A percentile compares a stretch with the other conserved stretches of the same genome.
phyloP scores from a whole-genome alignment of 2,329 filamentous ascomycete genomes.

The Phialophora tarda region DNA sequence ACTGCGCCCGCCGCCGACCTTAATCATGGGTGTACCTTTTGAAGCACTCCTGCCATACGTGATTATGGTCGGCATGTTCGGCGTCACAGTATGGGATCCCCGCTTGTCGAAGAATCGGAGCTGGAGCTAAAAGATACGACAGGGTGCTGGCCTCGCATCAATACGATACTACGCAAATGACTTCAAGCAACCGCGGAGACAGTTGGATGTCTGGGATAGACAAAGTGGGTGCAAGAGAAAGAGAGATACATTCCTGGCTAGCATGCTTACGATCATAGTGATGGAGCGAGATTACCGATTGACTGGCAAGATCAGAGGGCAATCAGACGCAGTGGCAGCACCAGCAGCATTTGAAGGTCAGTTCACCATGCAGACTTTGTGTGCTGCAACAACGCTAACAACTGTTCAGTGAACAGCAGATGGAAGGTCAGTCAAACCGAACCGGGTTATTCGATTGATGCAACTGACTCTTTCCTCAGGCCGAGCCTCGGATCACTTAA shows the following conservation, averaged over 20 bases:
- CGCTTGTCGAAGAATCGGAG: not conserved
- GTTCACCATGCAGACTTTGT: not conserved
- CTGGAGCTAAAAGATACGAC: constrained; percentile 24
- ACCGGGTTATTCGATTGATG: not conserved
- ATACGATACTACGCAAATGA: constrained; percentile 67
- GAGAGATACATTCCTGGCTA: not conserved
- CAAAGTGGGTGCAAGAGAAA: constrained; percentile 56
- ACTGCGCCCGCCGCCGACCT: not conserved
- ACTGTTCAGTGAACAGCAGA: constrained; percentile 62
- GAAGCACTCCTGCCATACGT: constrained; percentile 69
- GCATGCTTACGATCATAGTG: constrained; percentile 55
- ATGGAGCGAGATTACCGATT: constrained; percentile 69
- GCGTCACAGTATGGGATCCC: constrained; percentile 52
- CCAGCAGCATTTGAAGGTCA: constrained; percentile 64
- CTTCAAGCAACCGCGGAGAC: constrained; percentile 65
- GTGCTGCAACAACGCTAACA: constrained; percentile 27
- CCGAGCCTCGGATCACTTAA: constrained; percentile 40
- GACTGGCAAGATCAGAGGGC: constrained; percentile 66
- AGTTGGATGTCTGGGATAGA: constrained; percentile 70
- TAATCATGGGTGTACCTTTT: constrained; percentile 68
- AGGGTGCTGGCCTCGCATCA: constrained; percentile 62
- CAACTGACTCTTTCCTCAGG: constrained; percentile 27
- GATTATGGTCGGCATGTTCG: constrained; percentile 59
- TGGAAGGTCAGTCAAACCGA: constrained; percentile 61
- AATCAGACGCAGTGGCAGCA: constrained; percentile 64